phyloP scores from a whole-genome alignment of 306 rosid genomes.

The Echinosophora koreensis region DNA sequence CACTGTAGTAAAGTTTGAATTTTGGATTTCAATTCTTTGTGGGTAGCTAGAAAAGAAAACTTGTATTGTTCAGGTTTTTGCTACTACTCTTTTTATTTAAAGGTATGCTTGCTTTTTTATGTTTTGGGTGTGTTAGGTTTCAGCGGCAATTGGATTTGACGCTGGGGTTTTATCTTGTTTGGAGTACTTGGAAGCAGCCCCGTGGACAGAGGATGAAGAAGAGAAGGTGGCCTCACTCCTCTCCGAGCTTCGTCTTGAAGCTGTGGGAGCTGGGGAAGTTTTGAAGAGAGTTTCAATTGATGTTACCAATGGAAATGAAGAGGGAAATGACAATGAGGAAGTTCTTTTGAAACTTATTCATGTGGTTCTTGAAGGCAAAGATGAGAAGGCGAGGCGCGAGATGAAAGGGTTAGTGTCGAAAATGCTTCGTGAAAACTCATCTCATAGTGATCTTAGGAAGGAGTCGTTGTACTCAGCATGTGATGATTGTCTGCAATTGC shows the following conservation, averaged over 20 bases:
- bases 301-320: conserved; percentile 69
- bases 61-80: background rate
- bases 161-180: conserved; percentile 95
- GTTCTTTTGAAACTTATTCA: conserved; percentile 86
- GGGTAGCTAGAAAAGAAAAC: background rate
- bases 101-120: background rate
- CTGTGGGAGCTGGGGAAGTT: conserved; percentile 91
- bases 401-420: conserved; percentile 92
- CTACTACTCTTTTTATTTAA: background rate
- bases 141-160: conserved; percentile 92
- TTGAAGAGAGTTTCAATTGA: conserved; percentile 88
- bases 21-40: conserved; percentile 37
- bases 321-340: conserved; percentile 83
- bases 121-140: conserved; percentile 62
- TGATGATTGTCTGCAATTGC: conserved; percentile 85
- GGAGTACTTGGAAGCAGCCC: conserved; percentile 98
- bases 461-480: conserved; percentile 83
- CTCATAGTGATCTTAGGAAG: conserved; percentile 82
- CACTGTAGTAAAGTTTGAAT: conserved; percentile 38
- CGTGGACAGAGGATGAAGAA: conserved; percentile 98
- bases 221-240: conserved; percentile 93
- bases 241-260: conserved; percentile 91
- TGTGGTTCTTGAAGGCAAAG: conserved; percentile 98
- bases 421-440: conserved; percentile 90
- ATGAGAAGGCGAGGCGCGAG: conserved; percentile 94